phyloP scores from a whole-genome alignment of 306 rosid genomes.

The Trichosanthes cucumerina region DNA sequence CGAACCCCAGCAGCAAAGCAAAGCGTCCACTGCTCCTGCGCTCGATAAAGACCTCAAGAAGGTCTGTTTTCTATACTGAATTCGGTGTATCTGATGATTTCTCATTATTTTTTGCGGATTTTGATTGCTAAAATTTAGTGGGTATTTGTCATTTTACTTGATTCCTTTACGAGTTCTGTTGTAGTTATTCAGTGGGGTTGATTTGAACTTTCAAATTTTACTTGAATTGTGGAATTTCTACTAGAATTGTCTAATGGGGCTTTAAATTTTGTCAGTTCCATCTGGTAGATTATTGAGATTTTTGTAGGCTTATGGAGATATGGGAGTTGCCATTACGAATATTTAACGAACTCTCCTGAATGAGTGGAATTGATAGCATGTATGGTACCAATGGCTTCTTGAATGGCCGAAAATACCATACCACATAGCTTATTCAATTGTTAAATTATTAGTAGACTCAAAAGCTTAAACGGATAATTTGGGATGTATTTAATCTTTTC shows the following conservation, averaged over 20 bases:
- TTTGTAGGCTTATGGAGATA: not conserved
- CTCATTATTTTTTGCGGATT: not conserved
- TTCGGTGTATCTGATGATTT: not conserved
- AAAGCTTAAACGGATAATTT: not conserved
- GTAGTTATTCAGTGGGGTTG: not conserved
- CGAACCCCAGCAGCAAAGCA: slow-evolving; percentile 19
- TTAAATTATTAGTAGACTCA: too few species aligned
- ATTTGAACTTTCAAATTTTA: not conserved
- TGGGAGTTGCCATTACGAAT: not conserved
- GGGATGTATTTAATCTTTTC: too few species aligned
- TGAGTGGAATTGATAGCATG: too few species aligned
- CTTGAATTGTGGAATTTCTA: not conserved
- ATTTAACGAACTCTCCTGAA: not conserved
- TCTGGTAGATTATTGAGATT: not conserved
- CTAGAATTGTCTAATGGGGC: not conserved
- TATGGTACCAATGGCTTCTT: too few species aligned
- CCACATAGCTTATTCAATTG: not conserved
- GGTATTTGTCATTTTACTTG: not conserved
- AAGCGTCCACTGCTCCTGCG: slow-evolving; percentile 31
- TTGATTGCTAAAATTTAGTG: not conserved
- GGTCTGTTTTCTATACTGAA: slow-evolving; percentile 23
- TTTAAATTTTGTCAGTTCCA: not conserved
- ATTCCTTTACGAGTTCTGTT: not conserved
- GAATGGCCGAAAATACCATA: not conserved
- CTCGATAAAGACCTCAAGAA: slow-evolving; percentile 80